Evolutionary conservation across 108 stramenopile species (phyloP).

Genomic region (Stephanodiscus minutulus): DNA sequence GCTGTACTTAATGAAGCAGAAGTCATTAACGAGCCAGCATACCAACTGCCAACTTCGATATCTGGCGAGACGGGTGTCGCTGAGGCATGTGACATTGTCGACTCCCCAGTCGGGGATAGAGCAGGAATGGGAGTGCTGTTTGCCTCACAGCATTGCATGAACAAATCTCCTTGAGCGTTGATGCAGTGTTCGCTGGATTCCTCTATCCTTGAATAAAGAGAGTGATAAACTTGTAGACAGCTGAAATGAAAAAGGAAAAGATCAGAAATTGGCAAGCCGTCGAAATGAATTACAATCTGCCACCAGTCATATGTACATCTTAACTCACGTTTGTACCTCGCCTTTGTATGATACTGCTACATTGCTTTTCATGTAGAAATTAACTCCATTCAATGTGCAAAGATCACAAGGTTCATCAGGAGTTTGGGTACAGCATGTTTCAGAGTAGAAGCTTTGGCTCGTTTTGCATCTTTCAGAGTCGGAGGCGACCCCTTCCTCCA

Average conservation of each 20-base stretch:
- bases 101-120: no score
- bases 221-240: conserved; percentile 30
- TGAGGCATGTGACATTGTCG: background rate
- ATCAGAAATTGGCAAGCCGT: background rate
- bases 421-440: conserved; percentile 30
- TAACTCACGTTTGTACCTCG: background rate
- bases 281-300: background rate
- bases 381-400: conserved; percentile 18
- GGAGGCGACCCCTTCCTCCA: conserved; percentile 12
- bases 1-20: background rate
- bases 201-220: conserved; percentile 25
- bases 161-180: conserved; percentile 27
- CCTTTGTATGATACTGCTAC: conserved; percentile 18
- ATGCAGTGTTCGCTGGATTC: conserved; percentile 28
- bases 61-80: background rate
- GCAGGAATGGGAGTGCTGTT: conserved; percentile 1
- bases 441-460: conserved; percentile 29
- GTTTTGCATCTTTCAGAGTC: conserved; percentile 26
- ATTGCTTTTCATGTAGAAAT: conserved; percentile 25
- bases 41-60: conserved; percentile 3
- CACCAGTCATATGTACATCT: background rate
- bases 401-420: conserved; percentile 34
- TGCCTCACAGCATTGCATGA: conserved; percentile 27
- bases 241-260: background rate
- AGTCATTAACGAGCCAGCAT: background rate